Conservation (phyloP, 1,284 basidiomycete species). For the Inonotus obliquus region DNA sequence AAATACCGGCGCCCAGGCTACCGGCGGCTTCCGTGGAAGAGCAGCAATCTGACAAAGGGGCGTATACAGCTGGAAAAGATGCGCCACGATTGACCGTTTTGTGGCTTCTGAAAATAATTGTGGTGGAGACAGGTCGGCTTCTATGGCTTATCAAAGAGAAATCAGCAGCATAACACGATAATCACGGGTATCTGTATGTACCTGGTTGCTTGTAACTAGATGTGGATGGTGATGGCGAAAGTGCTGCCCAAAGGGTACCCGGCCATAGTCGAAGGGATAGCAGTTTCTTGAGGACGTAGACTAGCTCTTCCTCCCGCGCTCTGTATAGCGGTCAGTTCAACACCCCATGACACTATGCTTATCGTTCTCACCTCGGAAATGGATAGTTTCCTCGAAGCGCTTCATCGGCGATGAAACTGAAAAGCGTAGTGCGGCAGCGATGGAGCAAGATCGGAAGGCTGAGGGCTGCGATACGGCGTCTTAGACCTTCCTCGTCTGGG, state of each 20-base stretch:
- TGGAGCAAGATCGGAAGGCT: constrained; percentile 67
- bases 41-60: constrained; percentile 75
- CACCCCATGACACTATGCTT: constrained; percentile 1
- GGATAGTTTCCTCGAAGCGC: constrained; percentile 78
- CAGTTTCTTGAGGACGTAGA: constrained; percentile 81
- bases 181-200: constrained; percentile 26
- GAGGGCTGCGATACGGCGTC: constrained; percentile 66
- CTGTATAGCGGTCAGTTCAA: constrained; percentile 35
- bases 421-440: constrained; percentile 66
- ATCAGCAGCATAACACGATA: too few species aligned
- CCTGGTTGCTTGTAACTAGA: constrained; percentile 51
- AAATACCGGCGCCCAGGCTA: constrained; percentile 51
- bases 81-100: constrained; percentile 68
- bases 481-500: constrained; percentile 53
- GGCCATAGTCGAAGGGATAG: constrained; percentile 64
- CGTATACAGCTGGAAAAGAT: constrained; percentile 82
- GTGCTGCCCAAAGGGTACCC: constrained; percentile 70
- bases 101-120: constrained; percentile 61
- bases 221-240: constrained; percentile 57
- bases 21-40: constrained; percentile 57
- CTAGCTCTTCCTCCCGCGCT: constrained; percentile 83
- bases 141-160: constrained; percentile 32
- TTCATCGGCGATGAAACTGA: constrained; percentile 78
- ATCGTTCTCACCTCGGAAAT: constrained; percentile 63
- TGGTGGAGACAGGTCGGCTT: constrained; percentile 41